Evolutionary conservation across 1,139 yeast genomes (phyloP).

Genomic region (Diutina rugosa): DNA sequence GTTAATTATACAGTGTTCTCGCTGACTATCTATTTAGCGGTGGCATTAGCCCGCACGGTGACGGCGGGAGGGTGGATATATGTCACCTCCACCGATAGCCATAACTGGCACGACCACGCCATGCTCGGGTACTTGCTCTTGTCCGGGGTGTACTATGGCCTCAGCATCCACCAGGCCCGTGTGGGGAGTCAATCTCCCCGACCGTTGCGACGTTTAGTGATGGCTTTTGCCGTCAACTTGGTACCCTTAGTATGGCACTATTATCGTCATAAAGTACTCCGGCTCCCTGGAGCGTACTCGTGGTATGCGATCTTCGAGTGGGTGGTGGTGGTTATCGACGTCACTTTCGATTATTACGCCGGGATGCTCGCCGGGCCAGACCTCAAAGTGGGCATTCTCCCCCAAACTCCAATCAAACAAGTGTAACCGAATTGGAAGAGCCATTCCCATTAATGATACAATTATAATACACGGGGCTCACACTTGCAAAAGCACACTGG

Average conservation of each 20-base stretch:
- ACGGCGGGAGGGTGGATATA: neutral
- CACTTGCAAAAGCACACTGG: neutral
- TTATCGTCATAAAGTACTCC: neutral
- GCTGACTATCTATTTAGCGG: neutral
- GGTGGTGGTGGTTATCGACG: neutral
- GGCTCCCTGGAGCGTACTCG: neutral
- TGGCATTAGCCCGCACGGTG: neutral
- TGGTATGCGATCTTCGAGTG: constrained; percentile 1
- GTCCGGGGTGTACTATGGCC: neutral
- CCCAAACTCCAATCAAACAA: neutral
- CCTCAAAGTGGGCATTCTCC: neutral
- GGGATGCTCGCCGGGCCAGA: neutral
- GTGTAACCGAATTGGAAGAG: neutral
- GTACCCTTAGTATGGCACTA: neutral
- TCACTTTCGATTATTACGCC: neutral
- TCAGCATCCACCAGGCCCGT: neutral
- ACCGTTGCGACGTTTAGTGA: neutral
- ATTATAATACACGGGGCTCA: neutral
- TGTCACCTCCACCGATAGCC: neutral
- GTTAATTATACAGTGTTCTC: neutral
- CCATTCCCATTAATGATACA: neutral
- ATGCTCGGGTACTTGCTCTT: neutral
- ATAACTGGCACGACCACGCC: neutral
- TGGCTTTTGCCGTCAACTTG: neutral
- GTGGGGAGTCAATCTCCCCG: neutral